These are phyloP conservation scores for Sophora flavescens DNA, from an alignment of 306 rosid species.

Conservation along the genomic window DNA sequence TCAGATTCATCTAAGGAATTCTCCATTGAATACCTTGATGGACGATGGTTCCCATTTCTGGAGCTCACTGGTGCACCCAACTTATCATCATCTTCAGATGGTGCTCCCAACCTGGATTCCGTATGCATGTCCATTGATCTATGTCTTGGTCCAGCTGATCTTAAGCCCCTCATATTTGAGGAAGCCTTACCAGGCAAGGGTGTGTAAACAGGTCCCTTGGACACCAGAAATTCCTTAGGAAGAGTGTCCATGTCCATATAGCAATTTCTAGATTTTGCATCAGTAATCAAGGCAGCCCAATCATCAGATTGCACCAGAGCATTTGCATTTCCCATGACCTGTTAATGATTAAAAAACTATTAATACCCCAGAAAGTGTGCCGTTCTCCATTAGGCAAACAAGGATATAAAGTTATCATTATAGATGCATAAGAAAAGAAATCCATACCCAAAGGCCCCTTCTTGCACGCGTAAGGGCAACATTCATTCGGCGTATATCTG, in stretches of 20 bases:
- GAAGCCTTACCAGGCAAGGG: constrained; percentile 72
- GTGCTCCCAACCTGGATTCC: constrained; percentile 80
- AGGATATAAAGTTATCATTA: background rate
- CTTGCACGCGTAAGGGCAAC: constrained; percentile 99
- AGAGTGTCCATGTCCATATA: constrained; percentile 89
- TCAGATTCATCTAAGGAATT: constrained; percentile 75
- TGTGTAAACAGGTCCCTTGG: constrained; percentile 64
- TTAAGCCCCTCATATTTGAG: constrained; percentile 72
- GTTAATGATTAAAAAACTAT: constrained; percentile 48
- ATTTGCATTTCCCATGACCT: constrained; percentile 96
- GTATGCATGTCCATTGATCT: constrained; percentile 76
- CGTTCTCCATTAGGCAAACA: background rate
- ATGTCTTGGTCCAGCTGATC: constrained; percentile 80
- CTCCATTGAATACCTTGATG: constrained; percentile 60
- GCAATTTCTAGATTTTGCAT: constrained; percentile 86
- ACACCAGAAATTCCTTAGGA: constrained; percentile 81
- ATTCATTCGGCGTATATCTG: constrained; percentile 96
- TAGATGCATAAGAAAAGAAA: constrained; percentile 18
- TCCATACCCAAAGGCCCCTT: constrained; percentile 93
- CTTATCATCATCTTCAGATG: constrained; percentile 87
- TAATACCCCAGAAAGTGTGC: constrained; percentile 18
- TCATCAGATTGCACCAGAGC: constrained; percentile 88
- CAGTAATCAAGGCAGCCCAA: constrained; percentile 88
- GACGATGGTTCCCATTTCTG: constrained; percentile 80
- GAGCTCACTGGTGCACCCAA: constrained; percentile 49